phyloP scores from a whole-genome alignment of 2,329 filamentous ascomycete species.

The Cercospora zeina region DNA sequence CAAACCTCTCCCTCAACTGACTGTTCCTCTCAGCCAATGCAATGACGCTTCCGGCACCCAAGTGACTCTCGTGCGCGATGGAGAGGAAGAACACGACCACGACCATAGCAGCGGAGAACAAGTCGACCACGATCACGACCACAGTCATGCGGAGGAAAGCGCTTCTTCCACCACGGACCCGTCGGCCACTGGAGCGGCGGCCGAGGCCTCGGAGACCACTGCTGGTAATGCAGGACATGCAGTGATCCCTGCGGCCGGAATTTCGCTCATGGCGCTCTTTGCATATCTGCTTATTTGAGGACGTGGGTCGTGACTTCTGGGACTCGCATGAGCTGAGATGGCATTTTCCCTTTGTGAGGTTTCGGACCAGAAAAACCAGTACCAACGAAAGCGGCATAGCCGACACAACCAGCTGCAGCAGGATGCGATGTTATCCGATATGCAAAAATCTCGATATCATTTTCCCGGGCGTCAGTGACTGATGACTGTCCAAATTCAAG shows the following conservation, averaged over 20 bases:
- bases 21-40: slow-evolving; percentile 4
- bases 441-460: too few species aligned
- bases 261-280: background rate
- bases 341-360: background rate
- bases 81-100: slow-evolving; percentile 12
- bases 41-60: slow-evolving; percentile 7
- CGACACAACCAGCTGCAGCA: background rate
- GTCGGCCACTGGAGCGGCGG: background rate
- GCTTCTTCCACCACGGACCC: background rate
- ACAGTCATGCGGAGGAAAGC: background rate
- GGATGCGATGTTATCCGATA: too few species aligned
- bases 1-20: background rate
- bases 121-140: background rate
- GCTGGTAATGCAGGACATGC: background rate
- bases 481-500: background rate
- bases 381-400: background rate
- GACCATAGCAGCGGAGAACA: background rate
- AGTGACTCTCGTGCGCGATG: slow-evolving; percentile 9
- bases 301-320: too few species aligned
- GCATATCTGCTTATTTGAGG: background rate
- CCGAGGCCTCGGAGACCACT: background rate
- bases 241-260: background rate
- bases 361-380: background rate
- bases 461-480: background rate
- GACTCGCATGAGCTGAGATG: background rate